phyloP scores from a whole-genome alignment of 1,139 yeast genomes.

The Candida sojae region DNA sequence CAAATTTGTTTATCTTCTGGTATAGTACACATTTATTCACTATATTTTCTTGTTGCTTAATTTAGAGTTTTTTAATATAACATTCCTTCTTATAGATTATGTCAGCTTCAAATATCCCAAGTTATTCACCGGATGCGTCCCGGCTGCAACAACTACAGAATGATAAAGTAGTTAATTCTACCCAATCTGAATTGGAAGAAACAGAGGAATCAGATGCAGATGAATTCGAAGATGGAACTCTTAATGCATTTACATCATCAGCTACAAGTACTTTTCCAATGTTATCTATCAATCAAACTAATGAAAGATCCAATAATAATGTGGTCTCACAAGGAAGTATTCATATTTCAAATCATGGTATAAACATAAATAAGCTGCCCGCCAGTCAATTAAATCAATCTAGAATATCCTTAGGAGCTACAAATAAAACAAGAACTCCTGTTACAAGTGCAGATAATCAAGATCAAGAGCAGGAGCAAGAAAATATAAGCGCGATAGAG shows the following conservation, averaged over 20 bases:
- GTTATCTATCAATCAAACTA: background rate
- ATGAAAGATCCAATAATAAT: background rate
- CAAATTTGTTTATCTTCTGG: no score
- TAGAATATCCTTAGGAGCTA: background rate
- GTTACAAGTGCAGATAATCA: background rate
- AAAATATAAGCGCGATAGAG: no score
- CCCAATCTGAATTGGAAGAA: constrained; percentile 1
- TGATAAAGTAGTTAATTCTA: background rate
- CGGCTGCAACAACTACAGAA: background rate
- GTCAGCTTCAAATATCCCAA: background rate
- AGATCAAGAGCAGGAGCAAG: no score
- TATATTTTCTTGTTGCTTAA: no score
- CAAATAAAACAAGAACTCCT: background rate
- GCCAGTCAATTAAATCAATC: background rate
- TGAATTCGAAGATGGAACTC: background rate
- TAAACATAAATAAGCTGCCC: background rate
- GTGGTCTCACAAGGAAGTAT: background rate
- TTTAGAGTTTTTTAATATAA: no score
- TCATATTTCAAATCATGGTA: background rate
- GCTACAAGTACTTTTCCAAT: background rate
- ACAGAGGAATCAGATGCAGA: background rate
- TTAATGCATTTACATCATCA: background rate
- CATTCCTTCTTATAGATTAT: background rate
- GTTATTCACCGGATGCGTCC: background rate
- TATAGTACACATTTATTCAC: no score